These are phyloP conservation scores for Chrysosporium queenslandicum DNA, from an alignment of 2,329 filamentous ascomycete species.

Conservation along the genomic window DNA sequence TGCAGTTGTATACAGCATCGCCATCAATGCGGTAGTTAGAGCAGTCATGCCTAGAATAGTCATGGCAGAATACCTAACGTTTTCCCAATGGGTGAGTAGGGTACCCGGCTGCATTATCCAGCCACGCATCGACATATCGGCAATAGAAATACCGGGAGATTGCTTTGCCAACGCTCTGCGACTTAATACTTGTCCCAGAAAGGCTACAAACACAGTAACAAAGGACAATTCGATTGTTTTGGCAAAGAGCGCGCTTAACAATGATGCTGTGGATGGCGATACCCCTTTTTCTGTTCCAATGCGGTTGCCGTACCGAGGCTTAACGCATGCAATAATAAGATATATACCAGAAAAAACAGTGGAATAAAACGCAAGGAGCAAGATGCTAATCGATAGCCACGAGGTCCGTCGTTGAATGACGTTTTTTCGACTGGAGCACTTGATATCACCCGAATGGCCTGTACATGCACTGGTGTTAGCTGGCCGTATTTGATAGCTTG, in stretches of 20 bases:
- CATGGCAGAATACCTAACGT: conserved; percentile 52
- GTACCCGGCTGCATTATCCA: conserved; percentile 68
- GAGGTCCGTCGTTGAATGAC: conserved; percentile 27
- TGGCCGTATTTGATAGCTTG: neutral
- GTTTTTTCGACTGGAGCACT: conserved; percentile 25
- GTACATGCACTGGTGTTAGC: neutral
- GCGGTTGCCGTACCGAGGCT: conserved; percentile 51
- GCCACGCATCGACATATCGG: conserved; percentile 66
- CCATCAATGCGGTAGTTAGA: conserved; percentile 53
- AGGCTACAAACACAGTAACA: conserved; percentile 65
- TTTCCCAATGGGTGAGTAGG: conserved; percentile 58
- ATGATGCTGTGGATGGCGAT: conserved; percentile 53
- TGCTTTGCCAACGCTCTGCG: conserved; percentile 53
- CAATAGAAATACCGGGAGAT: conserved; percentile 57
- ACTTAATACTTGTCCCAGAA: conserved; percentile 65
- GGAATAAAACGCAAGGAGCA: conserved; percentile 32
- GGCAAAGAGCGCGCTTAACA: conserved; percentile 59
- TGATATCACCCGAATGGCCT: conserved; percentile 7
- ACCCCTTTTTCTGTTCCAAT: conserved; percentile 48
- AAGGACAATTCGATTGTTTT: conserved; percentile 71
- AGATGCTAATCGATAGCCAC: conserved; percentile 29
- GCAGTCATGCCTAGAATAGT: conserved; percentile 56
- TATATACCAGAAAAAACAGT: conserved; percentile 44
- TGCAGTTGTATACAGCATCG: conserved; percentile 66
- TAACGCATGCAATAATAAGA: conserved; percentile 51